Evolutionary conservation across 1,284 basidiomycete genomes (phyloP), one percentile per base, ranked within the genome.

Genomic region (Apiotrichum laibachii): DNA sequence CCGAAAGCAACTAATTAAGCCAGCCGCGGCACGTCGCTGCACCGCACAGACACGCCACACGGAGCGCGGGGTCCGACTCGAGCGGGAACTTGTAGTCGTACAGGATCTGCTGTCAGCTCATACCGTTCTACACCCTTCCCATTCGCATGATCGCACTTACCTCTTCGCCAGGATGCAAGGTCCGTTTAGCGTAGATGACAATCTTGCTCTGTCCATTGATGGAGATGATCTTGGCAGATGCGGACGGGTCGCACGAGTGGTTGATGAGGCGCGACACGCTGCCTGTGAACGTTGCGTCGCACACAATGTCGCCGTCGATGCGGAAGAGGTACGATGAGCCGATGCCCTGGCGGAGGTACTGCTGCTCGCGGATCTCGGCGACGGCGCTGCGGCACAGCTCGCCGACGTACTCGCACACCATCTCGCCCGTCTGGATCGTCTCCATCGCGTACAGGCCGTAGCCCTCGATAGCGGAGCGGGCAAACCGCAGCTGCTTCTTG

Each of bases 351-450:
- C 91, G 83, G 79, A 98, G 92, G 76, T 99, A 99, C 68, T 86
- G 85, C 81, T 96, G 95, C 81, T 99, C 96, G 55, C 96, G 84
- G 75, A 94, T 90, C 73, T 99, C 96, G 31, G 96, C 95, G 6
- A 99, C 92, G 68, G 92, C 89, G 57, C 94, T 92, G 26, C 96
- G 85, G 64, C 96, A 90, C 62, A 98, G 84, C 81, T 99, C 96
- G 37, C 96, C 96, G 11, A 99, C 96, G 71, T 99, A 99, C 80
- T 99, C 96, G 79, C 99, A 98, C 46, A 99, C 95, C 92, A 99
- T 98, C 79, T 99, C 96, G 7, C 93, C 92, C 21, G 86, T 82
- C 16, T 90, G 86, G 69, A 99, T 98, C 71, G 86, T 86, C 81
- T 96, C 92, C 86, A 94, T 89, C 35, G 93, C 92, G 73, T 95